Base-by-base conservation (phyloP, 306 rosid genomes). In the Pyrus communis region DNA sequence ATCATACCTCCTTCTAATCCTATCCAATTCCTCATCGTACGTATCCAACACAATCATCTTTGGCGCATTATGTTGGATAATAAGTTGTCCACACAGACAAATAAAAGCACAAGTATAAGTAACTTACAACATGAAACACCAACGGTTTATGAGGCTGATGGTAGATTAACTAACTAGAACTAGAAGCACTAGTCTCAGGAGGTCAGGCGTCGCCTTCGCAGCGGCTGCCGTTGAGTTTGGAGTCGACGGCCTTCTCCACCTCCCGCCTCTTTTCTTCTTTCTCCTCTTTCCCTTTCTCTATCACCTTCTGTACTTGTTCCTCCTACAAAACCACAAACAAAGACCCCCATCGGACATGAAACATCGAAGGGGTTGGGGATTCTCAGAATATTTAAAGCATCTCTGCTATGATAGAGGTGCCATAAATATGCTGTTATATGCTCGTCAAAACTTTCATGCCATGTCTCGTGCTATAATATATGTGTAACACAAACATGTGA, bases 191-290 rank as follows among this genome's bases (percentile, higher is more conserved):
- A 12, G 18, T 22, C 27, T 58, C 31, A 38, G 80, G 69, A 64
- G 77, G 54, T 64, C 27, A 31, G 5, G 22, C 43, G 70, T 60
- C 27, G 11, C 49, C 3, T 45, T 65, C 49, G 4, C 35, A 70
- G 13, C 62, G 72, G 35, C 55, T 58, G 76, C 82, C 5, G 0
- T 49, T 49, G 54, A 14, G 15, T 27, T 73, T 80, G 67, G 86
- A 84, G 38, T 84, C 83, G 43, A 77, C 70, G 15, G 74, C 43
- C 82, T 82, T 81, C 84, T 84, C 85, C 49, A 86, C 55, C 74
- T 86, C 80, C 57, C 70, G 72, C 77, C 84, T 84, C 81, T 70
- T 73, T 11, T 75, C 77, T 58, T 84, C 82, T 11, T 70, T 86
- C 74, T 80, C 75, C 82, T 84, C 67, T 71, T 70, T 84, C 13